Evolutionary conservation across 306 rosid species (phyloP), one percentile per base, ranked within the genome.

Genomic region (Glycine tomentella): DNA sequence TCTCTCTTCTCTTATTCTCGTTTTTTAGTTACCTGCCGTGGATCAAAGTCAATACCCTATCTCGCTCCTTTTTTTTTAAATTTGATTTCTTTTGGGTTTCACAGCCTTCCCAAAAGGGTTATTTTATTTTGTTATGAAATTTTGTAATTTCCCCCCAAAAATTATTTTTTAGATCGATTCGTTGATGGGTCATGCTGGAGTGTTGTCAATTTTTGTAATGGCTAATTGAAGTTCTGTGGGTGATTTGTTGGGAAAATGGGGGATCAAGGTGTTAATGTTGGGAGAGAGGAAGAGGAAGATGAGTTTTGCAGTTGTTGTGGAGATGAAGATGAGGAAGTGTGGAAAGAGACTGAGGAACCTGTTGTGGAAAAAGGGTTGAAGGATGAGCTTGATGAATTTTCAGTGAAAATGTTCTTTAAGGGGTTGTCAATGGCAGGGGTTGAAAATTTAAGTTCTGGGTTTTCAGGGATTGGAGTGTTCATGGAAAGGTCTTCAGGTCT

Each of bases 391-490:
- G 97, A 93, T 86, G 97, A 91, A 69, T 93, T 83, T 84, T 88
- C 97, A 1, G 97, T 90, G 13, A 95, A 84, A 68, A 78, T 95
- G 95, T 91, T 85, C 86, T 93, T 95, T 78, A 95, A 95, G 78
- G 99, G 99, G 13, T 72, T 93, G 62, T 95, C 99, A 66, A 84
- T 93, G n/a, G 77, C 86, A 46, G 94, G 89, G 70, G 62, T 85
- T 62, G 97, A 89, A 52, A 92, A 89, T 66, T 84, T 91, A 16
- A 62, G 70, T 82, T 88, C 90, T 55, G 95, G 95, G 66, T 76
- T 88, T 87, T 90, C 99, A 75, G 99, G 99, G 57, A 95, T 95
- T 87, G 97, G 99, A n/a, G 97, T 95, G 72, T 76, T 89, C 36
- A 93, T 95, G 91, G 97, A 95, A 84, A 90, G 92, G 65, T 72